Base-by-base conservation (phyloP, 345 rosid species). In the Boechera stricta region DNA sequence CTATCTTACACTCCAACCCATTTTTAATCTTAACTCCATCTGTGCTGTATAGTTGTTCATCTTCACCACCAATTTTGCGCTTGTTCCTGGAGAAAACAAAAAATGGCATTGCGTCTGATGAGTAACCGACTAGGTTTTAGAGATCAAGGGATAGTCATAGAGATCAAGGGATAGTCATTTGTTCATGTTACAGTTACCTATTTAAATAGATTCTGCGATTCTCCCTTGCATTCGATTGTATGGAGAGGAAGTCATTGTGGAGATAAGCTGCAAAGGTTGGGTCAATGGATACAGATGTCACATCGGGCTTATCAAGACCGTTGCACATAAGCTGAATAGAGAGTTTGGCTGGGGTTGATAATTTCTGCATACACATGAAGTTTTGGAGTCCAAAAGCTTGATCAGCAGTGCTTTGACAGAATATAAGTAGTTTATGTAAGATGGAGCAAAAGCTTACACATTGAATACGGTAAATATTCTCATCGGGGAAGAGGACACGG, bases 281-380 rank as follows among this genome's bases (percentile, higher is more conserved):
- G 74, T 90, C 94, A 76, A 88, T 86, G 79, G 89, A 84, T 69
- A 89, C 88, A 48, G 91, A 87, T 62, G 93, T 84, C 41, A 86
- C 86, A 81, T 91, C 98, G 29, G 97, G 95, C 81, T 93, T 93
- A 76, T 89, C 95, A 51, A 82, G 93, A 60, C 90, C 88, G 35
- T 84, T 75, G 81, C 87, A 92, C 97, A 93, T 91, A 62, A 91
- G 91, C 89, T 93, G 98, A 76, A 93, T 74, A 7, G 95, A 89
- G 76, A 93, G 82, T 64, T 36, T 72, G 16, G 86, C 84, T 26
- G 89, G 88, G 3, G 82, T 24, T 3, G 88, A 81, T 5, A 83
- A 78, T 56, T 83, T 85, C 93, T 89, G 91, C 85, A 88, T 7
- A 32, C 29, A 68, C 60, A 75, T 55, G 10, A 72, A 33, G 24